Conservation (phyloP, 208 protist genomes). For the Porcisia hertigi region DNA sequence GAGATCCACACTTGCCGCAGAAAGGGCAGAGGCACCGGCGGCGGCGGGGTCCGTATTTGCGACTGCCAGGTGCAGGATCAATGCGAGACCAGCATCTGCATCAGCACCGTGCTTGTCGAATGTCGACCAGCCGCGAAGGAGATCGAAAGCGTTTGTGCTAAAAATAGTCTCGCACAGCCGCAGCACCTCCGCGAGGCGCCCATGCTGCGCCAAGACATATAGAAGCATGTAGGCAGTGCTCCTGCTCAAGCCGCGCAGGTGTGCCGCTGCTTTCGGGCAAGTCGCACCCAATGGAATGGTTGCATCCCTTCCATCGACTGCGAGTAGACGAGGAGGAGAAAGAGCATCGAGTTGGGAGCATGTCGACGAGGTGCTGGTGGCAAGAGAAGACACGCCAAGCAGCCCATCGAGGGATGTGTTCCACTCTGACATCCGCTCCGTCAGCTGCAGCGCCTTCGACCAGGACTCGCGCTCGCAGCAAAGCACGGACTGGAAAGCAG, state of each 20-base stretch:
- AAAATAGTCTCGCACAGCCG: constrained; percentile 3
- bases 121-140: background rate
- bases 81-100: background rate
- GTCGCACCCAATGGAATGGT: background rate
- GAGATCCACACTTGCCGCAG: background rate
- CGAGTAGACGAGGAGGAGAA: background rate
- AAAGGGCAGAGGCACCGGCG: background rate
- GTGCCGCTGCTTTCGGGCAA: background rate
- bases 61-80: constrained; percentile 20
- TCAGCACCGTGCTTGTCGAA: background rate
- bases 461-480: constrained; percentile 31
- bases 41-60: constrained; percentile 22
- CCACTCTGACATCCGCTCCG: constrained; percentile 16
- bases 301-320: background rate
- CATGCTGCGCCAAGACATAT: constrained; percentile 77
- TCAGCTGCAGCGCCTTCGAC: constrained; percentile 17
- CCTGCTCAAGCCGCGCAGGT: constrained; percentile 1
- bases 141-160: background rate
- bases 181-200: constrained; percentile 27
- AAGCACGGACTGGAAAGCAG: constrained; percentile 11
- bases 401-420: constrained; percentile 6
- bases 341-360: background rate
- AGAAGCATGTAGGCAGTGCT: constrained; percentile 29
- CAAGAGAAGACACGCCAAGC: background rate
- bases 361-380: background rate